These are phyloP conservation scores for Pseudocercospora vitis DNA, from an alignment of 2,329 filamentous ascomycete species.

Conservation along the genomic window DNA sequence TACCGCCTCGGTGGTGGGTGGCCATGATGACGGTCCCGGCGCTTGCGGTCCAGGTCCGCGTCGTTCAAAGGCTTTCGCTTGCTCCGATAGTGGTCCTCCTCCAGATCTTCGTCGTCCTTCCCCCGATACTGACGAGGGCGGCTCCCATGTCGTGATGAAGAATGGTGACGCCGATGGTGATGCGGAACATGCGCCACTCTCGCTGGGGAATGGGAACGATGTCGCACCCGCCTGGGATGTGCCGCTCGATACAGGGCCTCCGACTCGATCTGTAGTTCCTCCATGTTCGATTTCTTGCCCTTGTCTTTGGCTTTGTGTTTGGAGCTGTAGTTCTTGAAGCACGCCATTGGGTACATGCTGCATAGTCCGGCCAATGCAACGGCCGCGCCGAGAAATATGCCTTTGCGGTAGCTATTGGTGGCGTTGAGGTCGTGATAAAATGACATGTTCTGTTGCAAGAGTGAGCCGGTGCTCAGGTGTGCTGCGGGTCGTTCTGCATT, in stretches of 20 bases:
- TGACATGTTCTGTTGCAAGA: conserved; percentile 18
- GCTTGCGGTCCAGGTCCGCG: conserved; percentile 32
- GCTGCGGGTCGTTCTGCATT: conserved; percentile 13
- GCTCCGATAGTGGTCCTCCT: conserved; percentile 22
- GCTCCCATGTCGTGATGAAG: conserved; percentile 28
- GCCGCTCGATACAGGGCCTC: conserved; percentile 29
- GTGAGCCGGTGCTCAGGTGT: conserved; percentile 19
- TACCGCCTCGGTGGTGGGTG: conserved; percentile 34
- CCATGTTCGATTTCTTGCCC: conserved; percentile 28
- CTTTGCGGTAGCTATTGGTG: conserved; percentile 36
- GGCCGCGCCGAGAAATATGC: conserved; percentile 35
- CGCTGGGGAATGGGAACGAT: conserved; percentile 33
- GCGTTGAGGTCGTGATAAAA: conserved; percentile 36
- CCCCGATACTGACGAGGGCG: conserved; percentile 22
- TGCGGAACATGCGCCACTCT: conserved; percentile 25
- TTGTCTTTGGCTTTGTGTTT: conserved; percentile 34
- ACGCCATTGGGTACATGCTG: conserved; percentile 38
- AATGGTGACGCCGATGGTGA: conserved; percentile 26
- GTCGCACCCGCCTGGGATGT: conserved; percentile 25
- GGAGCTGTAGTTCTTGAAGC: conserved; percentile 40
- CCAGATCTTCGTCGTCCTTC: conserved; percentile 30
- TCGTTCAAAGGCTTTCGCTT: conserved; percentile 28
- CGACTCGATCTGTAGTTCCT: conserved; percentile 29
- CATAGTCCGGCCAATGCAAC: conserved; percentile 37
- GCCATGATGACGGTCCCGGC: conserved; percentile 33